Evolutionary conservation across 1,139 yeast genomes (phyloP).

Genomic region (Arxiozyma telluris): DNA sequence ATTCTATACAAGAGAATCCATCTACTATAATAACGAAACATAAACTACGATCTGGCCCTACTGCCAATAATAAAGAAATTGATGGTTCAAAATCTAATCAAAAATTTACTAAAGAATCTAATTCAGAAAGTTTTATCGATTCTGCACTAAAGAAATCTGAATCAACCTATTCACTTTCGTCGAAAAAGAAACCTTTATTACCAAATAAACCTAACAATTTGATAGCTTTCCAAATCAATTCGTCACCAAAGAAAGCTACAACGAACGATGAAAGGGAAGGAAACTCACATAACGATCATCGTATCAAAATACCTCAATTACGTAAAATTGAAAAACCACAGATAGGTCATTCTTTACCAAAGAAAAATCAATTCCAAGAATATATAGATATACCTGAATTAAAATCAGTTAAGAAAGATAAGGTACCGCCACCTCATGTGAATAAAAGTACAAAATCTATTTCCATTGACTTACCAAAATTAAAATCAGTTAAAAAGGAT

Average conservation of each 20-base stretch:
- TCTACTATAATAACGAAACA: constrained; percentile 4
- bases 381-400: constrained; percentile 10
- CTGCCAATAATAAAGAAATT: no score
- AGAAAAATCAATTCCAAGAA: neutral
- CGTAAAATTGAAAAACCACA: constrained; percentile 7
- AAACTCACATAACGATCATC: constrained; percentile 5
- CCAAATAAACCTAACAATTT: constrained; percentile 16
- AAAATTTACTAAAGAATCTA: constrained; percentile 7
- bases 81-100: neutral
- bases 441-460: neutral
- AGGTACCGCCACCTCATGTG: neutral
- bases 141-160: constrained; percentile 16
- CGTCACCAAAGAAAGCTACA: neutral
- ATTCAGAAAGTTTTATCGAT: constrained; percentile 17
- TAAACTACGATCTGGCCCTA: neutral
- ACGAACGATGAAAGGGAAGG: neutral
- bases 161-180: neutral
- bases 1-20: constrained; percentile 16
- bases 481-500: neutral
- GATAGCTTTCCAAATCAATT: neutral
- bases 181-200: constrained; percentile 10
- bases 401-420: constrained; percentile 7
- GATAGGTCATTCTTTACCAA: neutral
- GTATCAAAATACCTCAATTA: constrained; percentile 8
- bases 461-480: neutral